A percentile compares a stretch with the other conserved stretches of the same genome.
These are phyloP conservation scores for Pyricularia grisea DNA, from an alignment of 2,329 filamentous ascomycete species.

Conservation along the genomic window DNA sequence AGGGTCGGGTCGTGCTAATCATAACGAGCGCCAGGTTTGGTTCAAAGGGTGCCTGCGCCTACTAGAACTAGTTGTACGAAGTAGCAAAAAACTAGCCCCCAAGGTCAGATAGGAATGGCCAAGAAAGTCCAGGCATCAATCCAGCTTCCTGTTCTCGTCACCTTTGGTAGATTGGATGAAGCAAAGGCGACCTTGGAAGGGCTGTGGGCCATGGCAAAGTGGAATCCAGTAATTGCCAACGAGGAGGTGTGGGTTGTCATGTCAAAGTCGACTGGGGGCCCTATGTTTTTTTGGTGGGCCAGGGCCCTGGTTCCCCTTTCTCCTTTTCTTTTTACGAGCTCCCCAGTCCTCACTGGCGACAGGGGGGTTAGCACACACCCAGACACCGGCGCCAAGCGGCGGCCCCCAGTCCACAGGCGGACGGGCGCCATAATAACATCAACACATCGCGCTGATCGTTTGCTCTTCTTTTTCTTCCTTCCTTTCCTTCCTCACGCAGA, in stretches of 20 bases:
- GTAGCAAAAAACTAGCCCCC: neutral
- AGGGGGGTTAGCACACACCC: neutral
- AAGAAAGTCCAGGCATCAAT: neutral
- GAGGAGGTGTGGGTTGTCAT: neutral
- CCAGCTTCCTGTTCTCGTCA: neutral
- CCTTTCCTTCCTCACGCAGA: slow-evolving; percentile 31
- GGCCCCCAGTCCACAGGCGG: neutral
- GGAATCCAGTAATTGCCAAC: neutral
- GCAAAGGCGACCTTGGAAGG: neutral
- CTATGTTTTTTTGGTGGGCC: neutral
- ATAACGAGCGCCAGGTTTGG: neutral
- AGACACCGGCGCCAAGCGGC: neutral
- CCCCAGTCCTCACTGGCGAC: neutral
- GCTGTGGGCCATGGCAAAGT: neutral
- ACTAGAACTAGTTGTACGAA: too few species aligned
- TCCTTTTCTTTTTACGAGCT: slow-evolving; percentile 3
- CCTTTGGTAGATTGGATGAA: neutral
- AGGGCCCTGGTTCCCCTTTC: neutral
- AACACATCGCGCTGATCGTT: slow-evolving; percentile 22
- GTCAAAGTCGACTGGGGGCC: neutral
- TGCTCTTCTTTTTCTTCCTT: slow-evolving; percentile 22
- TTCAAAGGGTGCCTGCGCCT: neutral
- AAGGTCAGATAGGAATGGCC: neutral
- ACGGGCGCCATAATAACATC: slow-evolving; percentile 28
- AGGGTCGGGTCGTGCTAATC: neutral